Evolutionary conservation across 179 eudicot species (phyloP).

Genomic region (Sideroxylon spinosum): DNA sequence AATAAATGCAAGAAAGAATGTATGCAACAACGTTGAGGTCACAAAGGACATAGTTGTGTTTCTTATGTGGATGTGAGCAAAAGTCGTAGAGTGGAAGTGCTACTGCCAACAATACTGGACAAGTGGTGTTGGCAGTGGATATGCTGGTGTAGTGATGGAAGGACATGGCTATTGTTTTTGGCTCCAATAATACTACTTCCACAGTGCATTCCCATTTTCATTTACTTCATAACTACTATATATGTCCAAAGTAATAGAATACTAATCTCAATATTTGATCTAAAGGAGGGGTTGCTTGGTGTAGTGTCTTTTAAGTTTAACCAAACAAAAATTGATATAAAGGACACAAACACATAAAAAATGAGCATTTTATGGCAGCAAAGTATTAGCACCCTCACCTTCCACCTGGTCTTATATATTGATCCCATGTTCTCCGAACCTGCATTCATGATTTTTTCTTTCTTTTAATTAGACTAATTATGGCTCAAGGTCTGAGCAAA

Average conservation of each 20-base stretch:
- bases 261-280: not conserved
- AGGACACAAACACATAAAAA: not conserved
- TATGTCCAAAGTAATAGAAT: not conserved
- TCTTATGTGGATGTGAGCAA: not conserved
- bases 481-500: not conserved
- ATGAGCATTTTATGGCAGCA: conserved; percentile 1
- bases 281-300: too few relatives aligned
- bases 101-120: not conserved
- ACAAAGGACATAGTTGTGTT: not conserved
- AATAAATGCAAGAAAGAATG: not conserved
- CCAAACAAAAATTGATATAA: not conserved
- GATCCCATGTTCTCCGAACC: conserved; percentile 95
- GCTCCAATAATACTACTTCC: not conserved
- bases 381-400: conserved; percentile 44
- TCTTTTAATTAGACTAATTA: not conserved
- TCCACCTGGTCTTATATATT: conserved; percentile 81
- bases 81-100: not conserved
- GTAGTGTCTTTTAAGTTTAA: too few relatives aligned
- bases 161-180: not conserved
- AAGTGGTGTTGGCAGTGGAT: not conserved
- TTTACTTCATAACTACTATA: not conserved
- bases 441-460: conserved; percentile 27
- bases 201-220: not conserved
- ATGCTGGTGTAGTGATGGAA: not conserved
- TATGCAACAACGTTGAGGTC: not conserved